Evolutionary conservation across 345 rosid genomes (phyloP), one percentile per base, ranked within the genome.

Genomic region (Carallia brachiata): DNA sequence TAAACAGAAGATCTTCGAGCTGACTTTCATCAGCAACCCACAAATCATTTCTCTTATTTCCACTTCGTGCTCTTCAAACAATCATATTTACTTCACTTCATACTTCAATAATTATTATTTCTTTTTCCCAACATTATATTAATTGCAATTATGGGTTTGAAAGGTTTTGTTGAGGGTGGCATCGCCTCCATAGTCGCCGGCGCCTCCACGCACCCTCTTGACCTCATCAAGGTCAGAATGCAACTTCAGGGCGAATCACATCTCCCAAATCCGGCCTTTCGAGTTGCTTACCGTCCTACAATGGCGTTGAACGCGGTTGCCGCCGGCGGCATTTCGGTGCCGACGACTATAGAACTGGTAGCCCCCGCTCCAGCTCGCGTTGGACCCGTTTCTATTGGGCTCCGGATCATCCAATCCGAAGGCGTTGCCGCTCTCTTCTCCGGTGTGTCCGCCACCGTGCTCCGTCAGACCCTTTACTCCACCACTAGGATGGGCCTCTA

Each of bases 401-500:
- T 66, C 6, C 47, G 52, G 3, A 72, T 72, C 50, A 27, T 65
- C 50, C 75, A 58, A 57, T 56, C 75, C 4, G 70, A 72, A 50
- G 70, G 75, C 4, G 50, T 36, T 10, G 53, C 19, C 6, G 75
- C 65, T 7, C 70, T 65, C 23, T 72, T 57, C 39, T 65, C 70
- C 0, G 70, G 66, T 36, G 66, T 72, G 7, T 65, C 70, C 3
- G 70, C 76, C 39, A 59, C 76, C 15, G 27, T 72, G 0, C 66
- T 72, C 1, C 70, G 70, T 9, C 76, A 72, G 17, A 65, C 76
- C 34, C 16, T 66, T 1, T 72, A 72, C 53, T 72, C 70, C 40
- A 66, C 76, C 44, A 72, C 76, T 15, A 37, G 76, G 7, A 66
- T 72, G 70, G 76, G 76, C 7, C 76, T 72, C 23, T 72, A 72